Evolutionary conservation across 768 basidiomycete species (phyloP), one percentile per base, ranked within the genome.

Genomic region (Lepiota brunneoincarnata): DNA sequence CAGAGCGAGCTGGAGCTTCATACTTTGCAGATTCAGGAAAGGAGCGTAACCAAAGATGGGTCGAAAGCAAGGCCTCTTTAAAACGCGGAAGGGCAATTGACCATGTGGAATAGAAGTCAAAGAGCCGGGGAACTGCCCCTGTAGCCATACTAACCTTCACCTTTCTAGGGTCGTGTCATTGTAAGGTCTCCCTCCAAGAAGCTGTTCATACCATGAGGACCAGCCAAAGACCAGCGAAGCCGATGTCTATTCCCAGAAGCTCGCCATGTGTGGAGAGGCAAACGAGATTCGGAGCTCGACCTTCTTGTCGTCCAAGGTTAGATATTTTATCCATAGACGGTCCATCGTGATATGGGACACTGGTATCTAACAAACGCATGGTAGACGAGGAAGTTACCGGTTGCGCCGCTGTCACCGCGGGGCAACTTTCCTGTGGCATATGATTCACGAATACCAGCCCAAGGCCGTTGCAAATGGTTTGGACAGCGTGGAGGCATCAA

Each of bases 1-100:
- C 5, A 54, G 44, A 21, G 52, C 37, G 44, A 54, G 44, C 38
- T 40, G 52, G 23, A 15, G 40, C 37, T 54, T 47, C 52, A 54
- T 54, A 3, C 17, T 21, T 40, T 10, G 38, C n/a, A 18, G 21
- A 38, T 2, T 6, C 10, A 23, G 31, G 23, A 43, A 21, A 43
- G 3, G 23, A 23, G 35, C 4, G 20, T 12, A 47, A 7, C 24
- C 23, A 36, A 7, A 18, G 14, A 4, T 4, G 20, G 24, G 15
- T 17, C 11, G 12, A 11, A 31, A 35, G 20, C 6, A 34, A 38
- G 42, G 9, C 52, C 9, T 5, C 24, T 54, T 54, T 54, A 31
- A 54, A 46, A 38, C 2, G 42, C n/a, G 12, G 17, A 35, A 6
- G 14, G 17, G 15, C 5, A 51, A 11, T 20, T 9, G 14, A 24